These are phyloP conservation scores for Saccharomyces kudriavzevii DNA, from an alignment of 805 yeast species.

Conservation along the genomic window DNA sequence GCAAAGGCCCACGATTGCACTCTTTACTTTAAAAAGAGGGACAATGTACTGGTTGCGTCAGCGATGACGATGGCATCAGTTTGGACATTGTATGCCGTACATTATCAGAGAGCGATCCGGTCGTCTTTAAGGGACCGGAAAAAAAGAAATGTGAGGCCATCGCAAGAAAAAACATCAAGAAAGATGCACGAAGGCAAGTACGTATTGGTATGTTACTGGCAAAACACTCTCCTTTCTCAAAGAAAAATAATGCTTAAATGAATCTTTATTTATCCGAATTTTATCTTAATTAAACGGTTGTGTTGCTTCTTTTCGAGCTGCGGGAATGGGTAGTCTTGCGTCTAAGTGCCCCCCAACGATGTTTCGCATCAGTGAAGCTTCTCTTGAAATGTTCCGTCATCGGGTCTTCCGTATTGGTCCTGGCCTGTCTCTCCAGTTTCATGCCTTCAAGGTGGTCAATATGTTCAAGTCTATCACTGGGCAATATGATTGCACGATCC, in stretches of 20 bases:
- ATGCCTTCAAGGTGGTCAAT: conserved; percentile 51
- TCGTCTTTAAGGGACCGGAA: not conserved
- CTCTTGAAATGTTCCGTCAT: conserved; percentile 23
- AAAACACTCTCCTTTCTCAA: not conserved
- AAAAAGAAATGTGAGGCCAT: not conserved
- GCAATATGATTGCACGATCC: conserved; percentile 88
- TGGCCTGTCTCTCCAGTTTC: conserved; percentile 10
- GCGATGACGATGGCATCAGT: not conserved
- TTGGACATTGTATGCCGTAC: not conserved
- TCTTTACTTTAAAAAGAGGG: not conserved
- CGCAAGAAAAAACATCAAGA: not conserved
- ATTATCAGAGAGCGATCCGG: not conserved
- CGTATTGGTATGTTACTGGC: not conserved
- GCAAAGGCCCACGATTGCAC: not conserved
- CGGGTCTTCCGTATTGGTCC: conserved; percentile 18
- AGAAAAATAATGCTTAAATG: not conserved
- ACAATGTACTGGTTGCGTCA: not conserved
- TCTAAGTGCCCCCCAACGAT: not conserved
- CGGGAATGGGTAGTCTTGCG: not conserved
- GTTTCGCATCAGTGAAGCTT: conserved; percentile 1
- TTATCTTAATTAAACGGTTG: not conserved
- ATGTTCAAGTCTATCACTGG: conserved; percentile 55
- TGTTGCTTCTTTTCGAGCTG: not conserved
- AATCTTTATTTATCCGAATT: no score
- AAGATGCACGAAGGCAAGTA: not conserved